Conservation (phyloP, 108 stramenopile species). For the Discostella stelligeroides region DNA sequence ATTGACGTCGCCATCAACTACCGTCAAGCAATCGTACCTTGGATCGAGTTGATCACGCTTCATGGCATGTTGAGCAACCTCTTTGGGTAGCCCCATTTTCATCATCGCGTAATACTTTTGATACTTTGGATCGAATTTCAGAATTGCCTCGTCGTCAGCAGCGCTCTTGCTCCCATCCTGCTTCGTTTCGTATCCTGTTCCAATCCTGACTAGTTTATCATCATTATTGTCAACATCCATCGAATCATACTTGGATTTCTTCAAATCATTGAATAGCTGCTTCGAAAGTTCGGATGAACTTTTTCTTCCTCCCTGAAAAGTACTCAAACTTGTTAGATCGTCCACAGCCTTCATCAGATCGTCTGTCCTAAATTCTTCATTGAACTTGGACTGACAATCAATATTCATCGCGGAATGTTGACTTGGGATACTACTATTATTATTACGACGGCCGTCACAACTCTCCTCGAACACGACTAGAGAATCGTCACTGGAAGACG, state of each 20-base stretch:
- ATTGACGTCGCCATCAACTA: not conserved
- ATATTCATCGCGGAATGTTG: too few species aligned
- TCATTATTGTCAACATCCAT: not conserved
- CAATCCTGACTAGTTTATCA: not conserved
- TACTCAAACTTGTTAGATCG: too few species aligned
- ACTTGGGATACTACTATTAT: too few species aligned
- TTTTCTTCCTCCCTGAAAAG: too few species aligned
- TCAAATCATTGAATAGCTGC: not conserved
- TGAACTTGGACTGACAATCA: too few species aligned
- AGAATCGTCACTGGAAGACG: too few species aligned
- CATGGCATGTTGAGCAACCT: slow-evolving; percentile 84
- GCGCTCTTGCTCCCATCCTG: not conserved
- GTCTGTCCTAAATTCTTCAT: too few species aligned
- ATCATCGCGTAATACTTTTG: slow-evolving; percentile 81
- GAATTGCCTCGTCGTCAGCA: not conserved
- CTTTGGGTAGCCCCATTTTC: slow-evolving; percentile 78
- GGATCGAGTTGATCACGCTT: slow-evolving; percentile 72
- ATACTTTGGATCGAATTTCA: slow-evolving; percentile 81
- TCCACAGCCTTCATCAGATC: too few species aligned
- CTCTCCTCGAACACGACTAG: too few species aligned
- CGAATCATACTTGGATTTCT: not conserved
- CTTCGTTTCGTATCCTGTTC: not conserved
- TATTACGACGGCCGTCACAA: too few species aligned
- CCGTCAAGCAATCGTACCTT: slow-evolving; percentile 1
- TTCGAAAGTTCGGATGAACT: too few species aligned